Base-by-base conservation (phyloP, 1,284 basidiomycete genomes). In the Cutaneotrichosporon cavernicola region DNA sequence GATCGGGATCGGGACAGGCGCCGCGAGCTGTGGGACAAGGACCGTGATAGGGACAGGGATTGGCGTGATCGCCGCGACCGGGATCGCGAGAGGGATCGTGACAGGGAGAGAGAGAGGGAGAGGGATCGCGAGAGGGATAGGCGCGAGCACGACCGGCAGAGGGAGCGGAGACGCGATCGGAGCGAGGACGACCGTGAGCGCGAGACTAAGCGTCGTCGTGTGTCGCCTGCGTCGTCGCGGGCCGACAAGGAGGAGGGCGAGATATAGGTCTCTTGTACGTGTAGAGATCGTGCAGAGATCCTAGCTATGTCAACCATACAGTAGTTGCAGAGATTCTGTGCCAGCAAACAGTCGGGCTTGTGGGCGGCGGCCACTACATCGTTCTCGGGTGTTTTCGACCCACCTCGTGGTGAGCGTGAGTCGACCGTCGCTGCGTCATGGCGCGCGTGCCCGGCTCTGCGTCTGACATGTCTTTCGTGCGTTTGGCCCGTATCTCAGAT, bases 1-100 rank as follows among this genome's bases (percentile, higher is more conserved):
- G 64, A 65, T 9, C 62, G 66, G 0, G 76, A 81, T 56, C 72
- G 75, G 30, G 78, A 81, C 49, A 71, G 73, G 13, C 82, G 68
- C 11, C 47, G 70, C 47, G 51, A 56, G 40, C 65, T 68, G 63
- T 55, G 63, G 7, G 60, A 62, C 30, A 61, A 59, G n/a, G 72
- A 73, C 30, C 60, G 70, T 13, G 69, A 74, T 26, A 52, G 61
- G 5, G 58, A 68, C 53, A 36, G 66, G 34, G 65, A 62, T 22
- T 58, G 68, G 14, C 34, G 34, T 36, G 34, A 74, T 30, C 56
- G 61, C 53, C 43, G 66, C 40, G 65, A 62, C 26, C 58, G 68
- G 26, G 26, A 26, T 26, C 26, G 26, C 26, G 26, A 26, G 26
- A 26, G 26, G 26, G 26, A 26, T 76, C 81, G 75, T 65, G 81